Base-by-base conservation (phyloP, 352 stramenopile species). In the Phytophthora sp. region DNA sequence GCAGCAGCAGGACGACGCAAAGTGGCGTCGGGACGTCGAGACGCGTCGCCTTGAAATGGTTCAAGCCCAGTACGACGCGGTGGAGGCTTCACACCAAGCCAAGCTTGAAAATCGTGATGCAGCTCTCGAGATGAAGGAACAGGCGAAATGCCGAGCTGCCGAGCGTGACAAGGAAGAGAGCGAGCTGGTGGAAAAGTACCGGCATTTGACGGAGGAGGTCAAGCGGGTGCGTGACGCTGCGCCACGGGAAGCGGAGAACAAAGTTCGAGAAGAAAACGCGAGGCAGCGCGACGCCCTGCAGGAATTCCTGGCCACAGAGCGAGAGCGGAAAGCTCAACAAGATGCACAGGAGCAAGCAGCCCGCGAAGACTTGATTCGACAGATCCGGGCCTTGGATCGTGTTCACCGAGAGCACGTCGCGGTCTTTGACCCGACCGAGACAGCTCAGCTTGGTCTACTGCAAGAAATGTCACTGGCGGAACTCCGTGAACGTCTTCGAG, bases 381-480 rank as follows among this genome's bases (percentile, higher is more conserved):
- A 94, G 47, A 93, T 97, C 41, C 85, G 86, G 6, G 88, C 88
- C 20, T 51, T 96, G 2, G 86, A 96, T 30, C 74, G 80, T 7
- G 84, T 96, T 3, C 92, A 93, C 41, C 80, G 80, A 9, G 77
- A 93, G 55, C 73, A 94, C 59, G 89, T 97, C 0, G 78, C 80
- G 0, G 79, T 96, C 18, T 98, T 98, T 57, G 91, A 98, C 62
- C 92, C 93, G 0, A 97, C 93, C 2, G 85, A 95, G 65, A 96
- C 80, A 13, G 74, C 79, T 16, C 87, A 96, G 31, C 71, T 97
- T 16, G 91, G 91, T 0, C 45, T 98, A 4, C 76, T 98, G 11
- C 85, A 97, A 18, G 93, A 98, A 59, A 98, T 98, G 93, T 97
- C 86, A 13, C 74, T 98, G 4, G 71, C 89, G 0, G 93, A 98